These are phyloP conservation scores for Botryotinia calthae DNA, from an alignment of 2,329 filamentous ascomycete species.

Conservation along the genomic window DNA sequence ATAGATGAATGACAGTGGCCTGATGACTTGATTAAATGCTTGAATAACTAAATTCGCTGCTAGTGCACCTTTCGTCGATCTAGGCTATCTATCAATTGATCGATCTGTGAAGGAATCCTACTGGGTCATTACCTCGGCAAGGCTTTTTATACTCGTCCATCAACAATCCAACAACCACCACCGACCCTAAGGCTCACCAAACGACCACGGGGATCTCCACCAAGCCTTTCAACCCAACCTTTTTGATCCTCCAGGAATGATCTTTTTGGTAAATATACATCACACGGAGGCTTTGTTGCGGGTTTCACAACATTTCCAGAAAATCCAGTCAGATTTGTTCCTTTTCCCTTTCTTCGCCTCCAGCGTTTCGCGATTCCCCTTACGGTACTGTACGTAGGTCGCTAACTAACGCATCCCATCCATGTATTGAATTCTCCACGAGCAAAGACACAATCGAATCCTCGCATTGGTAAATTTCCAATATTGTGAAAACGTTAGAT, in stretches of 20 bases:
- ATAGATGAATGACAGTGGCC: background rate
- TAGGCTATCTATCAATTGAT: background rate
- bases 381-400: background rate
- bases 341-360: background rate
- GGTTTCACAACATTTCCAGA: background rate
- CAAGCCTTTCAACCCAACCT: background rate
- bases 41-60: no score
- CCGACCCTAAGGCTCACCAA: background rate
- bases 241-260: conserved; percentile 3
- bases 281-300: background rate
- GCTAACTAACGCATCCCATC: background rate
- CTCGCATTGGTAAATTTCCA: background rate
- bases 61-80: background rate
- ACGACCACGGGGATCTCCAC: background rate
- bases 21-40: background rate
- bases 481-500: background rate
- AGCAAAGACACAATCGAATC: background rate
- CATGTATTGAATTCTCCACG: background rate
- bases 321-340: background rate
- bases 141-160: background rate
- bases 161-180: background rate
- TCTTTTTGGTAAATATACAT: background rate
- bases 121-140: background rate
- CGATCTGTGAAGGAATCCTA: background rate
- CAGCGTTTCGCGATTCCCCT: background rate